Base-by-base conservation (phyloP, 2,329 filamentous ascomycete genomes). In the Cordyceps javanica region DNA sequence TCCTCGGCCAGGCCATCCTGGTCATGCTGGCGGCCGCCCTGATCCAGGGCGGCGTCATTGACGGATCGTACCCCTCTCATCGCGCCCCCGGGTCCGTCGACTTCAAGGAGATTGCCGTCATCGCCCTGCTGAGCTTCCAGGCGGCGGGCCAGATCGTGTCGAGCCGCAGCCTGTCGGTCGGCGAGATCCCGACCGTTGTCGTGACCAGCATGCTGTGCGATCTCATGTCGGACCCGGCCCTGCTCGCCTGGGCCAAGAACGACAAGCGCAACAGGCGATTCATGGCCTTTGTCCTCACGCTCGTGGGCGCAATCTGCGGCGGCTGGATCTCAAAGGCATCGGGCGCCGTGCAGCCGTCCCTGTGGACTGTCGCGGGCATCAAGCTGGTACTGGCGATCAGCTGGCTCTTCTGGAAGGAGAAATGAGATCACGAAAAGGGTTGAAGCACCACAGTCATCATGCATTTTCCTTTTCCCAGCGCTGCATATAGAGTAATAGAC, bases 141-240 rank as follows among this genome's bases (percentile, higher is more conserved):
- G 74, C 72, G 49, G 79, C 77, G 3, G 78, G 79, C 42, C 78
- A 82, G 66, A 81, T 82, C 59, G 78, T 78, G 21, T 71, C 71
- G 36, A 77, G 74, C 36, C 72, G 80, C 19, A 67, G 74, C 13
- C 69, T 82, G 21, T 78, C 78, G 9, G 78, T 77, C 63, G 78
- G 77, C 57, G 80, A 82, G 66, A 69, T 82, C 45, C 80, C 80
- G 1, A 79, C 80, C 0, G 79, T 77, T 49, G 80, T 83, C 10
- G 65, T 82, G 39, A 83, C 80, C n/a, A 79, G 75, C 57, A 68
- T 80, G 39, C 80, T 81, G 63, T 80, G 76, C 64, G 80, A 82
- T 63, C 63, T 82, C 25, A 73, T 79, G 63, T 77, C 75, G 19
- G 80, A 83, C 63, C 75, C 75, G 3, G 69, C 74, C 38, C 66